phyloP scores from a whole-genome alignment of 805 yeast genomes.

The Saturnispora diversa region DNA sequence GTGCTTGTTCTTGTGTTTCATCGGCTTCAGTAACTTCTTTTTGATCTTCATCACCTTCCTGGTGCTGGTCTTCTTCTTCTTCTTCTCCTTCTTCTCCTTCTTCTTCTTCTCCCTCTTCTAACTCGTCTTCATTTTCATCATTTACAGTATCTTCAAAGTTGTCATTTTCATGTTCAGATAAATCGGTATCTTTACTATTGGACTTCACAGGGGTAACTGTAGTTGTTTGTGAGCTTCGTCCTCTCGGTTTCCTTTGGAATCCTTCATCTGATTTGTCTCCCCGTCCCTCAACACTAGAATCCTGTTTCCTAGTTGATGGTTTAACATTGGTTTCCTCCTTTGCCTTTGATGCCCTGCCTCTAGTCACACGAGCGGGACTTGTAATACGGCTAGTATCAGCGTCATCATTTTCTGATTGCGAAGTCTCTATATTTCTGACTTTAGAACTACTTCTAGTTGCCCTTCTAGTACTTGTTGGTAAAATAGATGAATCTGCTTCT shows the following conservation, averaged over 20 bases:
- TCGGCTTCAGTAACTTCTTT: neutral
- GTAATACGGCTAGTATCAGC: neutral
- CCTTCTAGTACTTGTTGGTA: conserved; percentile 2
- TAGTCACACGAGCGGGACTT: neutral
- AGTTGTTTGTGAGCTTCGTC: conserved; percentile 8
- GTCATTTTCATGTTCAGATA: conserved; percentile 5
- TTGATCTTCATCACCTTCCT: conserved; percentile 3
- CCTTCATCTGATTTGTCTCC: neutral
- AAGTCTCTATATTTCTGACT: neutral
- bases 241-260: conserved; percentile 2
- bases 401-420: neutral
- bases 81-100: neutral
- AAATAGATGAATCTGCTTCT: neutral
- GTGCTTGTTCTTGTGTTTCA: neutral
- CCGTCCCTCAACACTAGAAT: neutral
- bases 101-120: neutral
- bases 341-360: neutral
- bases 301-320: conserved; percentile 5
- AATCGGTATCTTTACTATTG: conserved; percentile 4
- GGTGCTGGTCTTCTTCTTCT: neutral
- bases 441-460: conserved; percentile 6
- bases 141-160: conserved; percentile 2
- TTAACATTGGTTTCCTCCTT: neutral
- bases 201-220: neutral
- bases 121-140: conserved; percentile 1